Evolutionary conservation across 176 grass and related monocot species (phyloP).

Genomic region (Ampelocalamus luodianensis): DNA sequence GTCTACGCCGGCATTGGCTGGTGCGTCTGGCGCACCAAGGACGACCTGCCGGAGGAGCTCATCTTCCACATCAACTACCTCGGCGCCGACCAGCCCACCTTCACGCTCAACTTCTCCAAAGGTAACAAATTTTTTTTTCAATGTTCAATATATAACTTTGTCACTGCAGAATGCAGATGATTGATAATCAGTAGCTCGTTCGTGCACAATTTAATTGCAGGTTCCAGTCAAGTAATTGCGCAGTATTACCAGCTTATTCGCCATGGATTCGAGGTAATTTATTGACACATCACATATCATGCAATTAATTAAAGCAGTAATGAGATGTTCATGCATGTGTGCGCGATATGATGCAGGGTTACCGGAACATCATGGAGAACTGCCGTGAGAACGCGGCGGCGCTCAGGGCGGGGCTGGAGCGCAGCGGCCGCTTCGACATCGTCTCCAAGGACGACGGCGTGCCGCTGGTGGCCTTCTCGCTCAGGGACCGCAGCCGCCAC

Average conservation of each 20-base stretch:
- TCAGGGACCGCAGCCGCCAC: constrained; percentile 80
- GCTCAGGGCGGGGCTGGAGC: constrained; percentile 78
- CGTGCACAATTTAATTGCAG: no score
- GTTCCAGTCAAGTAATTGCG: constrained; percentile 92
- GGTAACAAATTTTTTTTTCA: no score
- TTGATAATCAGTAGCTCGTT: no score
- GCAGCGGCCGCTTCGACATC: constrained; percentile 79
- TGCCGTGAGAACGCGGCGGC: constrained; percentile 97
- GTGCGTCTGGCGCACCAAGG: constrained; percentile 91
- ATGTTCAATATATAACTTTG: no score
- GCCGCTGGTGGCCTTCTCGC: constrained; percentile 92
- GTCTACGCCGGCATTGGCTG: constrained; percentile 98
- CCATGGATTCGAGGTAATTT: constrained; percentile 74
- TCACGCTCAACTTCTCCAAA: constrained; percentile 99
- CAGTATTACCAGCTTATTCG: constrained; percentile 99
- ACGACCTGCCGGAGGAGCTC: constrained; percentile 90
- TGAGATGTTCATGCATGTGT: background rate
- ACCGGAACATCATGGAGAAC: constrained; percentile 98
- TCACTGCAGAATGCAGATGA: no score
- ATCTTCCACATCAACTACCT: constrained; percentile 99
- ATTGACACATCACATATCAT: no score
- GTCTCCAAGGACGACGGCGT: constrained; percentile 93
- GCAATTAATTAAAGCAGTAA: no score
- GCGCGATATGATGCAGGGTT: constrained; percentile 60
- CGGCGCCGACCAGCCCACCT: constrained; percentile 91